Percentiles rank a stretch among this genome's conserved stretches.
Conservation (phyloP, 1,284 basidiomycete species). For the Porodaedalea pini region DNA sequence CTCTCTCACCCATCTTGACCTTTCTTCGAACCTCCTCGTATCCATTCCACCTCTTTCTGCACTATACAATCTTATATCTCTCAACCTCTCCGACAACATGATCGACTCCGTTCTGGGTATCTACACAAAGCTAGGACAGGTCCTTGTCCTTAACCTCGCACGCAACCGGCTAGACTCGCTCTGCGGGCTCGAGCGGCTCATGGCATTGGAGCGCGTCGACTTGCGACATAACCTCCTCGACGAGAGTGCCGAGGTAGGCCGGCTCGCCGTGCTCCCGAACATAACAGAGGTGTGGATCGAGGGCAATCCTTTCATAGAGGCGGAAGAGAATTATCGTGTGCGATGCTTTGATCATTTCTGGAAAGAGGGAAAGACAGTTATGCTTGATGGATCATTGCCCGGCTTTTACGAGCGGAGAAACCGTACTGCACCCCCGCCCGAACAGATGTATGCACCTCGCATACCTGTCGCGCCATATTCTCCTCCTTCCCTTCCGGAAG, state of each 20-base stretch:
- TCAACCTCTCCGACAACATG: conserved; percentile 94
- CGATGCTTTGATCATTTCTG: conserved; percentile 81
- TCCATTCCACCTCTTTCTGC: conserved; percentile 75
- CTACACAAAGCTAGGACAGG: conserved; percentile 75
- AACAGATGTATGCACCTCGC: conserved; percentile 51
- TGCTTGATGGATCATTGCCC: conserved; percentile 71
- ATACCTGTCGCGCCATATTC: conserved; percentile 48
- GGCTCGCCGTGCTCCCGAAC: conserved; percentile 77
- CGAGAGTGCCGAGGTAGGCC: conserved; percentile 83
- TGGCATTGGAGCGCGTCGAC: conserved; percentile 81
- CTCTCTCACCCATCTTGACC: conserved; percentile 81
- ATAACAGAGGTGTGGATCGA: conserved; percentile 76
- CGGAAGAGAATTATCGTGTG: conserved; percentile 71
- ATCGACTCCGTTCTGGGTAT: conserved; percentile 93
- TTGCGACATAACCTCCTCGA: conserved; percentile 79
- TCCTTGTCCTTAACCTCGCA: conserved; percentile 74
- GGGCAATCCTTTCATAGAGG: conserved; percentile 74
- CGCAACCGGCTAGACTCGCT: conserved; percentile 89
- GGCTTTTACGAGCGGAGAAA: conserved; percentile 75
- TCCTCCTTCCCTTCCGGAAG: conserved; percentile 58
- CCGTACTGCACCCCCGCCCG: conserved; percentile 44
- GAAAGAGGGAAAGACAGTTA: conserved; percentile 71
- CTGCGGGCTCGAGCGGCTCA: conserved; percentile 87
- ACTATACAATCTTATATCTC: conserved; percentile 75
- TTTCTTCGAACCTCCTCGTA: conserved; percentile 87